These are phyloP conservation scores for Meyerozyma elateridarum DNA, from an alignment of 1,139 yeast species.

Conservation along the genomic window DNA sequence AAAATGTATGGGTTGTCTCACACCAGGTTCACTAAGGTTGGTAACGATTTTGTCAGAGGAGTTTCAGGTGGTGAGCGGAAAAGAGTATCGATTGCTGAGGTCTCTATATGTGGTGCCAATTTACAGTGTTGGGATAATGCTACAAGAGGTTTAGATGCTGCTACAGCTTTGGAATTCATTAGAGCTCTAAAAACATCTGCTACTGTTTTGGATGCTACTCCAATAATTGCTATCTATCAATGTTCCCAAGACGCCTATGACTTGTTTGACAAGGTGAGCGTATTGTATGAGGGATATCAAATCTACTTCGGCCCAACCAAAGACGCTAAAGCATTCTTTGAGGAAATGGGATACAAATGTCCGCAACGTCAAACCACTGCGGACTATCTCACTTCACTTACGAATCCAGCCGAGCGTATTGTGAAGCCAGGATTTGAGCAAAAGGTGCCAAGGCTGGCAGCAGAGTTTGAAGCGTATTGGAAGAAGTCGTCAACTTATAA, in stretches of 20 bases:
- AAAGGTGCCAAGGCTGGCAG: conserved; percentile 23
- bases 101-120: conserved; percentile 16
- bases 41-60: conserved; percentile 22
- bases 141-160: conserved; percentile 23
- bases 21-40: conserved; percentile 20
- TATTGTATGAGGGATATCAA: conserved; percentile 41
- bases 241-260: conserved; percentile 46
- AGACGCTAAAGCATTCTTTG: conserved; percentile 40
- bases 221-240: conserved; percentile 42
- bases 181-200: conserved; percentile 38
- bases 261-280: conserved; percentile 39
- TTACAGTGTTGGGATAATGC: conserved; percentile 24
- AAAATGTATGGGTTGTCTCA: conserved; percentile 20
- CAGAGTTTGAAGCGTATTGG: conserved; percentile 25
- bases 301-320: conserved; percentile 36
- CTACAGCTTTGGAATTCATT: conserved; percentile 35
- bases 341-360: conserved; percentile 50
- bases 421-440: conserved; percentile 44
- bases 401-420: conserved; percentile 67
- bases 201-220: conserved; percentile 30
- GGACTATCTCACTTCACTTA: conserved; percentile 74
- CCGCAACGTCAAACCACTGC: conserved; percentile 70
- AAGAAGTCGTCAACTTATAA: conserved; percentile 18
- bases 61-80: conserved; percentile 24
- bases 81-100: conserved; percentile 23